These are phyloP conservation scores for Cyclotella cryptica DNA, from an alignment of 108 stramenopile species.

Conservation along the genomic window DNA sequence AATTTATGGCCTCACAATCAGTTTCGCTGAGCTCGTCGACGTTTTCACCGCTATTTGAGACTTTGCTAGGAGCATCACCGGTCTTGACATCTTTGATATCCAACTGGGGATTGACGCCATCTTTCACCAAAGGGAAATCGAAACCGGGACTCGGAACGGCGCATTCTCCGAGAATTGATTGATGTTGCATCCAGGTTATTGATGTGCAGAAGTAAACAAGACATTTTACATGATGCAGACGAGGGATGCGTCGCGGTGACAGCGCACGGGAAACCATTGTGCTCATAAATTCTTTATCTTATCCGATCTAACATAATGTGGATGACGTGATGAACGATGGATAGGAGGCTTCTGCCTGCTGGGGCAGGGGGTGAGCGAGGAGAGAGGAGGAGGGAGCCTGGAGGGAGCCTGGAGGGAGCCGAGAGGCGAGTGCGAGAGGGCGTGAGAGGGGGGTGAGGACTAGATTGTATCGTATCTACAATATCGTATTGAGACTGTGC, in stretches of 20 bases:
- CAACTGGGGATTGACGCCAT: background rate
- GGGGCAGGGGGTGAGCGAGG: too few species aligned
- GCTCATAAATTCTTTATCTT: background rate
- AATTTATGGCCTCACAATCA: conserved; percentile 6
- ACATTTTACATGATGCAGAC: background rate
- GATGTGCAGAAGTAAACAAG: background rate
- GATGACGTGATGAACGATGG: too few species aligned
- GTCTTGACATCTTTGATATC: background rate
- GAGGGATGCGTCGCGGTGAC: background rate
- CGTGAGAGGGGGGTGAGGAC: too few species aligned
- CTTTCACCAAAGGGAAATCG: background rate
- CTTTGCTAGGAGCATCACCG: background rate
- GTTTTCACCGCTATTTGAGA: background rate
- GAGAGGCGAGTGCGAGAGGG: too few species aligned
- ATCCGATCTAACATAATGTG: too few species aligned
- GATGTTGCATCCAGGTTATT: background rate
- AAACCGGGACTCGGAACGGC: background rate
- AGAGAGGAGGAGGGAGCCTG: too few species aligned
- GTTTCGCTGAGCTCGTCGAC: conserved; percentile 4
- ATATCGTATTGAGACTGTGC: too few species aligned
- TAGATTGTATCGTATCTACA: too few species aligned
- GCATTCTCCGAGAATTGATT: background rate
- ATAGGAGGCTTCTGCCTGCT: too few species aligned
- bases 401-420: too few species aligned
- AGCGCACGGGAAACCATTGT: background rate